Evolutionary conservation across 495 filamentous ascomycete species (phyloP), one percentile per base, ranked within the genome.

Genomic region (Penicillium manginii): DNA sequence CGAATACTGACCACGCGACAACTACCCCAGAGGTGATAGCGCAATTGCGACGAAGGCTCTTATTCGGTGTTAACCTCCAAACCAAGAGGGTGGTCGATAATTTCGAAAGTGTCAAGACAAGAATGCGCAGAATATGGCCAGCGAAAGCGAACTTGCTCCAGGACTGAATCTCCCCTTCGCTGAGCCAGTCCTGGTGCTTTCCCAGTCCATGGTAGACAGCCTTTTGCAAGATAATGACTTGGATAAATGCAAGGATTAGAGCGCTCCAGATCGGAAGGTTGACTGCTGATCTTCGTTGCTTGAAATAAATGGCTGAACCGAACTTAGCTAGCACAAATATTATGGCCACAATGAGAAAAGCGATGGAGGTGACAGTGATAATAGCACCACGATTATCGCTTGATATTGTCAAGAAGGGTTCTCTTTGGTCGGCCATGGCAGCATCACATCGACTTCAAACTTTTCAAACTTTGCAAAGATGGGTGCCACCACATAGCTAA

Each of bases 221-320:
- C 43, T 67, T 65, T 43, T 73, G 63, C 21, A 73, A 58, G 23
- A 67, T 19, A 14, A 71, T 58, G 17, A 66, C 59, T 50, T 69
- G 57, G 10, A 64, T 11, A 35, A 71, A 63, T 8, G 60, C 50
- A 2, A 73, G 55, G 18, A 66, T 39, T 49, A 68, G 29, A 63
- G 67, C 73, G 60, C 53, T 61, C 76, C 49, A 78, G 10, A 79
- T 64, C 19, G 64, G 64, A 12, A 59, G 68, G 46, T 66, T 71
- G 33, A 64, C 68, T 0, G 57, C 46, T 29, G 60, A 62, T 37
- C 65, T 58, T 57, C 61, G 55, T 42, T 71, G 68, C 52, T 71
- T 71, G 58, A 71, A 68, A 55, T 71, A 71, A 18, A 68, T 31
- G 17, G 55, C 65, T 12, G 65, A 71, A 6, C 54, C 56, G 15